These are phyloP conservation scores for Friedmanniomyces simplex DNA, from an alignment of 495 filamentous ascomycete species.

Conservation along the genomic window DNA sequence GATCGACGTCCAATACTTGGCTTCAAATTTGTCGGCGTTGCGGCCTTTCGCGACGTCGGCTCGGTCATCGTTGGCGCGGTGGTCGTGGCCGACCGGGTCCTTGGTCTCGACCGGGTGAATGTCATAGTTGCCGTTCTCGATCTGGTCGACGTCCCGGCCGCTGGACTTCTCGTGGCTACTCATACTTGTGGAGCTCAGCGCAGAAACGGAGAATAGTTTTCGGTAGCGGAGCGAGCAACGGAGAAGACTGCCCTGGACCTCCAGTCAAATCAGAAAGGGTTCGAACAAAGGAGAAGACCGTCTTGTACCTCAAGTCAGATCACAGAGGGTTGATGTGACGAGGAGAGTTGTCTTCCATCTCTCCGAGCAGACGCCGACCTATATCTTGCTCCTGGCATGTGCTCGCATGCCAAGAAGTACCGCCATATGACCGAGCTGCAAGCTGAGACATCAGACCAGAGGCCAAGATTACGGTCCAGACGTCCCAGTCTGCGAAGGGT, in stretches of 20 bases:
- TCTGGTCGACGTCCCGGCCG: not conserved
- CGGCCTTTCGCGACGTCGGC: conserved; percentile 10
- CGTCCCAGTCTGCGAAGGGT: not conserved
- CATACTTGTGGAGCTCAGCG: too few relatives aligned
- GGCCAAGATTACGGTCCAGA: too few relatives aligned
- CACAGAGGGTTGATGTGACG: not conserved
- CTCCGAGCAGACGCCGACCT: too few relatives aligned
- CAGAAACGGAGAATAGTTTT: too few relatives aligned
- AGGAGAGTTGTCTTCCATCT: not conserved
- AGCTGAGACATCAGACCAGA: too few relatives aligned
- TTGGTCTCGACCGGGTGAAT: not conserved
- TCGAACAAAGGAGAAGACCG: not conserved
- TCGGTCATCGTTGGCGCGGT: conserved; percentile 10
- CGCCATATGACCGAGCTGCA: too few relatives aligned
- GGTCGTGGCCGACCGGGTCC: conserved; percentile 1
- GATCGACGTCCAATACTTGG: conserved; percentile 8
- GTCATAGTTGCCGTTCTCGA: not conserved
- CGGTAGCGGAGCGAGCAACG: too few relatives aligned
- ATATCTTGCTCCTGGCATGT: not conserved
- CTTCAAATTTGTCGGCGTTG: conserved; percentile 7
- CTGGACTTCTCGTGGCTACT: too few relatives aligned
- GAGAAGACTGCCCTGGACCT: too few relatives aligned
- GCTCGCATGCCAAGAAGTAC: too few relatives aligned
- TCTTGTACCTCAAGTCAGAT: not conserved
- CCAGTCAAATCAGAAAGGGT: too few relatives aligned